Base-by-base conservation (phyloP, 257 asterid genomes). In the Henckelia pumila region DNA sequence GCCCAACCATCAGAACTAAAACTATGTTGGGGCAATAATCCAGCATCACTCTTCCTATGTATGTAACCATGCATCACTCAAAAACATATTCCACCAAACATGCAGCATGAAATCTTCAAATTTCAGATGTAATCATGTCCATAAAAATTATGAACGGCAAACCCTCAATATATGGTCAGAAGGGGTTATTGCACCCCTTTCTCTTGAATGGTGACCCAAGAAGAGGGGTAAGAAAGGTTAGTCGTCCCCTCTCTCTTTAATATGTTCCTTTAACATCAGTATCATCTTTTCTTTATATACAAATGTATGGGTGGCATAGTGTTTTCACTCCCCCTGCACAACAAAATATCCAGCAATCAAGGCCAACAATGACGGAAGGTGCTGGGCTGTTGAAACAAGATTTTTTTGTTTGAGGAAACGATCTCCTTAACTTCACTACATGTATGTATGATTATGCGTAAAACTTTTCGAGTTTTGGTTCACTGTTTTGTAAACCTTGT, bases 1-100 rank as follows among this genome's bases (percentile, higher is more conserved):
- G 68, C 56, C 32, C 25, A 20, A 28, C 52, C n/a, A 73, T 63
- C 65, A 33, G 64, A 71, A 55, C 30, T 33, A 47, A 28, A 49
- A 7, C 55, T 23, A 2, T 32, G 35, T 47, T 69, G 22, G 28
- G 68, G 49, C 64, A 3, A 66, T 26, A 3, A 66, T 26, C 8
- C 30, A 6, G 57, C 21, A 47, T 47, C 20, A 16, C 55, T 47
- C 21, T 47, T 47, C 55, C 20, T 16, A 40, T 47, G 55, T 5
- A 14, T 17, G 55, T n/a, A n/a, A n/a, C n/a, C n/a, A n/a, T n/a
- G n/a, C 1, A 47, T 47, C 55, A 47, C 21, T 4, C 20, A 16
- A 47, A 47, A 47, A 6, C 55, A 47, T 47, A 14, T 17, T 47
- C 20, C 3, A 47, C 55, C 20, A 47, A 17, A 14, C 21, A 47